These are phyloP conservation scores for Pseudozyma sp. DNA, from an alignment of 1,284 basidiomycete genomes.

Conservation along the genomic window DNA sequence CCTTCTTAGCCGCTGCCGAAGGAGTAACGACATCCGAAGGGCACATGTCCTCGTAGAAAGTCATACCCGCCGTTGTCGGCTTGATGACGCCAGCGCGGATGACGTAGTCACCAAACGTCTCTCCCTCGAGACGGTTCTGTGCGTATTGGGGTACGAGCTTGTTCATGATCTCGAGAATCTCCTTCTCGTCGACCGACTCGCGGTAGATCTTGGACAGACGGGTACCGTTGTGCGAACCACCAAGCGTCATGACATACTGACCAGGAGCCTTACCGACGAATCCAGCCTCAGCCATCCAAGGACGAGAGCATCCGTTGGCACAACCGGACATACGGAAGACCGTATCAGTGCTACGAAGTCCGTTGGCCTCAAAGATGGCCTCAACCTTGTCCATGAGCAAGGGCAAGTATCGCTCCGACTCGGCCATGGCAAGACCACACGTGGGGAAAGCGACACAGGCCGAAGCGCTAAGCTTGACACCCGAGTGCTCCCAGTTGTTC, in stretches of 20 bases:
- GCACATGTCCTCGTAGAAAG: constrained; percentile 64
- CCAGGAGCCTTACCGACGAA: constrained; percentile 97
- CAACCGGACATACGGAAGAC: constrained; percentile 87
- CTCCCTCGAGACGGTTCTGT: constrained; percentile 85
- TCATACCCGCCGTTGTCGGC: constrained; percentile 58
- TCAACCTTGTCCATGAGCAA: constrained; percentile 94
- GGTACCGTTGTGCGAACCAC: constrained; percentile 93
- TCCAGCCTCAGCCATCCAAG: constrained; percentile 94
- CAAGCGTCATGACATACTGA: constrained; percentile 92
- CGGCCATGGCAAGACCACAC: constrained; percentile 91
- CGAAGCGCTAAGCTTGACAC: constrained; percentile 75
- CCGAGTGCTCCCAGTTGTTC: constrained; percentile 86
- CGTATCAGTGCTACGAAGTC: constrained; percentile 90
- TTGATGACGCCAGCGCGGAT: constrained; percentile 72
- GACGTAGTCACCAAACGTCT: constrained; percentile 95
- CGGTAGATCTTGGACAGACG: constrained; percentile 92
- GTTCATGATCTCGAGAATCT: constrained; percentile 87
- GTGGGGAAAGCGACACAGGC: constrained; percentile 98
- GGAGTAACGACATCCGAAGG: constrained; percentile 41
- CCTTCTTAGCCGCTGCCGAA: constrained; percentile 46
- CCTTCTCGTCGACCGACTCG: constrained; percentile 89
- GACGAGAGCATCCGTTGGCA: constrained; percentile 73
- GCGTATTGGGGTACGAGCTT: constrained; percentile 96
- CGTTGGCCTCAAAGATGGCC: constrained; percentile 90
- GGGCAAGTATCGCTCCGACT: constrained; percentile 94